Evolutionary conservation across 2,329 filamentous ascomycete species (phyloP).

Genomic region (Epichloe sp.): DNA sequence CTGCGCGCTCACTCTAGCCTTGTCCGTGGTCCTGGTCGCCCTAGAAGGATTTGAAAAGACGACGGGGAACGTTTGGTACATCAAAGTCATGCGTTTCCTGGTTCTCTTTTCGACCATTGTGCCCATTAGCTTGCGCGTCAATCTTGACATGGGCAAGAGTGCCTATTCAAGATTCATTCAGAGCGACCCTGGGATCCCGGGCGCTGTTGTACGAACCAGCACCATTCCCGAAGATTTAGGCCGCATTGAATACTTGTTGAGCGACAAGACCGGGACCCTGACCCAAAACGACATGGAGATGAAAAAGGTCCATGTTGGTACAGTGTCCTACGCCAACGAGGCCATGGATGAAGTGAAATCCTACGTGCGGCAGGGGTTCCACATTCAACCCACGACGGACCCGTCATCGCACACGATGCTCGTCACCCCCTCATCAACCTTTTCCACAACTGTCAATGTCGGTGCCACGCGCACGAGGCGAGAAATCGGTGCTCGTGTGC

Average conservation of each 20-base stretch:
- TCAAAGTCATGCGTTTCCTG: conserved; percentile 95
- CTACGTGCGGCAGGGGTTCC: conserved; percentile 77
- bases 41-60: conserved; percentile 66
- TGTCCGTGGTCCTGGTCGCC: conserved; percentile 81
- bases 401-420: conserved; percentile 35
- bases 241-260: conserved; percentile 88
- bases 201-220: conserved; percentile 86
- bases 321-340: conserved; percentile 94
- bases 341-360: conserved; percentile 93
- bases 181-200: conserved; percentile 75
- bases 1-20: conserved; percentile 70
- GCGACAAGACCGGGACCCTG: conserved; percentile 95
- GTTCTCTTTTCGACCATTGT: conserved; percentile 99
- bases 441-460: conserved; percentile 45
- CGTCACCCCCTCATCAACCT: conserved; percentile 64
- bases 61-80: conserved; percentile 67
- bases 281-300: conserved; percentile 99
- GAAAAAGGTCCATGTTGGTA: conserved; percentile 97
- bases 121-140: conserved; percentile 89
- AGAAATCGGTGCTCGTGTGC: conserved; percentile 86
- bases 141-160: conserved; percentile 92
- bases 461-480: conserved; percentile 70
- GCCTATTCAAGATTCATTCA: conserved; percentile 96
- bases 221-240: conserved; percentile 96
- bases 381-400: conserved; percentile 34